Evolutionary conservation across 352 stramenopile species (phyloP).

Genomic region (Pythium apleroticum): DNA sequence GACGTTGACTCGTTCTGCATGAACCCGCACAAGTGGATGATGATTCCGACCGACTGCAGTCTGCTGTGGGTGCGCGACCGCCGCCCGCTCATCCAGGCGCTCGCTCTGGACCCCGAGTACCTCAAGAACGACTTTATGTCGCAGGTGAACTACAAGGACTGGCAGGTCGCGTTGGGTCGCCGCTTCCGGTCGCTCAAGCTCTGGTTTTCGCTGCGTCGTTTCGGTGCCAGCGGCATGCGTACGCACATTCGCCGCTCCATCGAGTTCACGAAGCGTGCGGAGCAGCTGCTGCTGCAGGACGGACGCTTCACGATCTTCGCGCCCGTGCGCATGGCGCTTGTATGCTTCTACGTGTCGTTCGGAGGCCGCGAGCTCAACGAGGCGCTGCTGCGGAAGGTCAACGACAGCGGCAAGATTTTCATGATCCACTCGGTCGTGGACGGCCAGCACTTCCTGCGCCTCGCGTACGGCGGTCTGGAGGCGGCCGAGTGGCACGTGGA

Average conservation of each 20-base stretch:
- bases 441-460: slow-evolving; percentile 47
- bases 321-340: slow-evolving; percentile 48
- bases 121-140: slow-evolving; percentile 72
- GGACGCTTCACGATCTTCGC: slow-evolving; percentile 55
- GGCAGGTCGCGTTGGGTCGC: slow-evolving; percentile 68
- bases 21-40: slow-evolving; percentile 80
- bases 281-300: slow-evolving; percentile 40
- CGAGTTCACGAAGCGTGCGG: slow-evolving; percentile 42
- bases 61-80: slow-evolving; percentile 66
- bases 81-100: slow-evolving; percentile 47
- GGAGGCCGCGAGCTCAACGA: slow-evolving; percentile 46
- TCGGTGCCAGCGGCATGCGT: slow-evolving; percentile 56
- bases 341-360: slow-evolving; percentile 62
- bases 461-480: slow-evolving; percentile 52
- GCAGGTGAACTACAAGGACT: slow-evolving; percentile 72
- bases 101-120: slow-evolving; percentile 66
- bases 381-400: slow-evolving; percentile 51
- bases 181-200: slow-evolving; percentile 73
- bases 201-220: slow-evolving; percentile 68
- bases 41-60: slow-evolving; percentile 66
- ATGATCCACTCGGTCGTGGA: slow-evolving; percentile 69
- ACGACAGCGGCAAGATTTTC: slow-evolving; percentile 58
- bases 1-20: slow-evolving; percentile 65
- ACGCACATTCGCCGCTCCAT: slow-evolving; percentile 55
- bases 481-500: slow-evolving; percentile 48